phyloP scores from a whole-genome alignment of 1,139 yeast species.

The Wickerhamomyces sp. region DNA sequence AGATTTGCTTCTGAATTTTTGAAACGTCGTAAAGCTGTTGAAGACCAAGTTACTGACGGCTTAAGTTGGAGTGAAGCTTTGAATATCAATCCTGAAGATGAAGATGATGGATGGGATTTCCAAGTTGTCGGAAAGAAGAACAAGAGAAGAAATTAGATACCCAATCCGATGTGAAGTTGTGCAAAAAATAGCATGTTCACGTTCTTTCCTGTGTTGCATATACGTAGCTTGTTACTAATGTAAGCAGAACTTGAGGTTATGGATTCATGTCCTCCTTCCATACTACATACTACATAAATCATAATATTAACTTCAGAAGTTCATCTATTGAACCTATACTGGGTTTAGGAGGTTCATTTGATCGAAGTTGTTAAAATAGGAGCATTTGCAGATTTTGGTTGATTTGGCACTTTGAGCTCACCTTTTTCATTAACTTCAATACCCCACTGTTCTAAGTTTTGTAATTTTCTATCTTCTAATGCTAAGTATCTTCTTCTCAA shows the following conservation, averaged over 20 bases:
- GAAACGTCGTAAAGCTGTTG: constrained; percentile 71
- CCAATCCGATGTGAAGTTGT: no score
- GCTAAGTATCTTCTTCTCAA: constrained; percentile 72
- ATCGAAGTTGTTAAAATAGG: not conserved
- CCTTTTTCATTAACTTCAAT: constrained; percentile 30
- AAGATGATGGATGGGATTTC: constrained; percentile 80
- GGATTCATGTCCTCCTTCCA: no score
- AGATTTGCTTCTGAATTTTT: constrained; percentile 88
- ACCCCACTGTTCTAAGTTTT: constrained; percentile 48
- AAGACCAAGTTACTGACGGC: constrained; percentile 52
- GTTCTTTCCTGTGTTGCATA: not conserved
- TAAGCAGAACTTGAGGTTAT: no score
- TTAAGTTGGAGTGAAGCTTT: constrained; percentile 67
- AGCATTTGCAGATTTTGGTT: constrained; percentile 3
- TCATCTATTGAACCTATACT: not conserved
- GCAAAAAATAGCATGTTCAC: not conserved
- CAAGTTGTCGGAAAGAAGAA: constrained; percentile 67
- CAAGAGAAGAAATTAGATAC: constrained; percentile 33
- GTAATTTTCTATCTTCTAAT: constrained; percentile 50
- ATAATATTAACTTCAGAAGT: not conserved
- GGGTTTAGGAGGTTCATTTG: not conserved
- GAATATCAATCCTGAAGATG: constrained; percentile 41
- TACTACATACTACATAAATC: not conserved
- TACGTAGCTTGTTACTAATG: not conserved
- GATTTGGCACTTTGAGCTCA: constrained; percentile 18